These are phyloP conservation scores for Penicillium sp. DNA, from an alignment of 2,329 filamentous ascomycete genomes.

Conservation along the genomic window DNA sequence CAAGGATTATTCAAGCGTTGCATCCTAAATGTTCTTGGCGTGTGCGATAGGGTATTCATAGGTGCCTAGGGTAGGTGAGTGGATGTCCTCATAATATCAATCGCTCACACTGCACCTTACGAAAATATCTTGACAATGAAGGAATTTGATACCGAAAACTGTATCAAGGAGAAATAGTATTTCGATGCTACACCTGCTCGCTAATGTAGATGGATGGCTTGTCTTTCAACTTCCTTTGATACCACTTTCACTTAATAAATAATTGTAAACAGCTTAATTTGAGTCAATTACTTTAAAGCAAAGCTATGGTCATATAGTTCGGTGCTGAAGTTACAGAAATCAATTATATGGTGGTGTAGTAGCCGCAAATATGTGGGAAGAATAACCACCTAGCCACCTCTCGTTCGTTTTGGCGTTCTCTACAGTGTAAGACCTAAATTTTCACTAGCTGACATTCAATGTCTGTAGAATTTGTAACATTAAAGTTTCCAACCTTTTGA, in stretches of 20 bases:
- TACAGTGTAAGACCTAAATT: no score
- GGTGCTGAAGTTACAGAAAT: neutral
- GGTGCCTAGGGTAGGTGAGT: neutral
- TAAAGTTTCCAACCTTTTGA: neutral
- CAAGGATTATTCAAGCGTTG: neutral
- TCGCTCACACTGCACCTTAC: neutral
- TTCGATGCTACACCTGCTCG: neutral
- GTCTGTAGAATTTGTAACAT: neutral
- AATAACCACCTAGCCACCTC: neutral
- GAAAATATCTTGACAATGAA: no score
- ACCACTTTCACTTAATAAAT: neutral
- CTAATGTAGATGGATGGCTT: neutral
- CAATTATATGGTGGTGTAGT: neutral
- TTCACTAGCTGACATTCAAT: neutral
- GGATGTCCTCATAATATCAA: neutral
- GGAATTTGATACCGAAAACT: neutral
- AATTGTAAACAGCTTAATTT: no score
- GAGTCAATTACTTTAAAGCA: neutral
- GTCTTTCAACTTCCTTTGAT: neutral
- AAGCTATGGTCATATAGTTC: neutral
- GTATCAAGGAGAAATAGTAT: neutral
- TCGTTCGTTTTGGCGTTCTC: rapidly evolving
- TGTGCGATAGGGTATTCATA: neutral
- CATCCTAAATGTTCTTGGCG: neutral
- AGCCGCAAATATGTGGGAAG: neutral